Conservation (phyloP, 495 filamentous ascomycete species). For the Daldinia bambusicola region DNA sequence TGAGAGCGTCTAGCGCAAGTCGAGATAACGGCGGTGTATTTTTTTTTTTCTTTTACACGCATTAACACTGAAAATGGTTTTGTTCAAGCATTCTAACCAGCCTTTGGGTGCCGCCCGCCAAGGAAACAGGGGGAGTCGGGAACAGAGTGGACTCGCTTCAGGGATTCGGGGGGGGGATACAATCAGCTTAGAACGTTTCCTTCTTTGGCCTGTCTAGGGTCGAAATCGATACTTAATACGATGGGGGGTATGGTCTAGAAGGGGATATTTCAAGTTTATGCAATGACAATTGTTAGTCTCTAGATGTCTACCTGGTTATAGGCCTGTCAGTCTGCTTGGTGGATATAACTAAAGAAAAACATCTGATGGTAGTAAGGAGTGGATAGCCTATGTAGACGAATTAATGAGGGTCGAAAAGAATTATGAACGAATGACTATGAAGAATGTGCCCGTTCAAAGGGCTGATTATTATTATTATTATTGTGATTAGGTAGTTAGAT, state of each 20-base stretch:
- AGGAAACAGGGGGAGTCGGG: slow-evolving; percentile 34
- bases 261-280: slow-evolving; percentile 35
- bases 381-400: slow-evolving; percentile 8
- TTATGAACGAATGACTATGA: slow-evolving; percentile 25
- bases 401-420: slow-evolving; percentile 3
- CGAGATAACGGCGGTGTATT: slow-evolving; percentile 15
- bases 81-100: slow-evolving; percentile 15
- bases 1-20: slow-evolving; percentile 17
- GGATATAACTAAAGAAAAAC: slow-evolving; percentile 11
- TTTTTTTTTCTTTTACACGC: neutral
- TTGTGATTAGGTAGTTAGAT: neutral
- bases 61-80: slow-evolving; percentile 25
- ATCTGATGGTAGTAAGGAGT: slow-evolving; percentile 23
- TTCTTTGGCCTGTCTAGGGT: slow-evolving; percentile 37
- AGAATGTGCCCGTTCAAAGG: neutral
- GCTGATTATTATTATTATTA: slow-evolving; percentile 1
- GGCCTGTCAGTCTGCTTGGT: slow-evolving; percentile 14
- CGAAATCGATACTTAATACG: slow-evolving; percentile 33
- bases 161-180: slow-evolving; percentile 38
- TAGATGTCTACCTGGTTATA: slow-evolving; percentile 13
- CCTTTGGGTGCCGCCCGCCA: slow-evolving; percentile 32
- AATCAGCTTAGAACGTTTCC: slow-evolving; percentile 31
- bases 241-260: slow-evolving; percentile 21
- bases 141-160: slow-evolving; percentile 38
- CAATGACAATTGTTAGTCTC: slow-evolving; percentile 36